These are phyloP conservation scores for Panicum miliaceum DNA, from an alignment of 176 grass and related monocot genomes.

Conservation along the genomic window DNA sequence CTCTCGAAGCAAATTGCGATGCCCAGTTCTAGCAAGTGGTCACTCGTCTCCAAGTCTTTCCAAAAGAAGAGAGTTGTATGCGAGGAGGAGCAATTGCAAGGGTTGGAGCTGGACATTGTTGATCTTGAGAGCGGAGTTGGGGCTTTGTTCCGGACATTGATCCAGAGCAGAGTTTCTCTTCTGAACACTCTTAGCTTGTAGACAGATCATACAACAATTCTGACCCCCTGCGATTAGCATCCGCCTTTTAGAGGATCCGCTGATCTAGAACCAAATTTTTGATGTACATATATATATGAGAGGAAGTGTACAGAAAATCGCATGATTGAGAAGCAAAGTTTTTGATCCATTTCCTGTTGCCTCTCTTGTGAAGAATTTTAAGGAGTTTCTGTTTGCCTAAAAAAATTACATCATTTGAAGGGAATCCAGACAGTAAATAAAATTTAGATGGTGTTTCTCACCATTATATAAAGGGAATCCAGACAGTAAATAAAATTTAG, in stretches of 20 bases:
- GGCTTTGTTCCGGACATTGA: slow-evolving; percentile 48
- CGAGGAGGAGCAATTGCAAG: slow-evolving; percentile 49
- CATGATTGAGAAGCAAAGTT: neutral
- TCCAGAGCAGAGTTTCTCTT: slow-evolving; percentile 61
- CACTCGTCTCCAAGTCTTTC: slow-evolving; percentile 53
- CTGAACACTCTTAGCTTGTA: slow-evolving; percentile 51
- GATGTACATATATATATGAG: slow-evolving; percentile 25
- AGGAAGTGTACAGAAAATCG: slow-evolving; percentile 34
- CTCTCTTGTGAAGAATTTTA: neutral
- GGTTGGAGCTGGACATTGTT: slow-evolving; percentile 47
- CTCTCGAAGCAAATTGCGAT: slow-evolving; percentile 17
- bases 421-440: neutral
- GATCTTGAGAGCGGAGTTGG: slow-evolving; percentile 49
- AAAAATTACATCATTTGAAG: neutral
- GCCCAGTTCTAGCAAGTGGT: slow-evolving; percentile 53
- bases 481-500: neutral
- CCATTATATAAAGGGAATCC: neutral
- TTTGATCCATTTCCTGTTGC: neutral
- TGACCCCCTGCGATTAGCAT: slow-evolving; percentile 35
- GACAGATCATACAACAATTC: slow-evolving; percentile 39
- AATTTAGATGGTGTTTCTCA: neutral
- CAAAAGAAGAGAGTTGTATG: slow-evolving; percentile 50
- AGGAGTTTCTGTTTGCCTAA: neutral
- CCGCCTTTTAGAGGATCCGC: slow-evolving; percentile 52
- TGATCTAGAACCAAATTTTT: slow-evolving; percentile 28